Evolutionary conservation across 1,284 basidiomycete genomes (phyloP).

Genomic region (Ceratobasidium sp.): DNA sequence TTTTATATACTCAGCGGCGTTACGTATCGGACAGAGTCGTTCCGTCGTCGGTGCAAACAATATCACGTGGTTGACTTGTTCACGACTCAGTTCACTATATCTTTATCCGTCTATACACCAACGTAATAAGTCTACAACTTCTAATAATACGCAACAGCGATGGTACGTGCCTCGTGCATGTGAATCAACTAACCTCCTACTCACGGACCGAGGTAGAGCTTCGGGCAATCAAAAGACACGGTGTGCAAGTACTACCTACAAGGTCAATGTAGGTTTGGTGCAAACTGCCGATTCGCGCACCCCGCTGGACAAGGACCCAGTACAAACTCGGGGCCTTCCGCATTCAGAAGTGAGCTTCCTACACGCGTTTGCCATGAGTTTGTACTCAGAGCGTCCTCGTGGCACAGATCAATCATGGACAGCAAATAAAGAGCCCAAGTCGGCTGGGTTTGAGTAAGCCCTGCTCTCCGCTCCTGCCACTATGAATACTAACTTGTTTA

Average conservation of each 20-base stretch:
- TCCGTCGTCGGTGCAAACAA: too few species aligned
- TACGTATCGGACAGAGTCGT: too few species aligned
- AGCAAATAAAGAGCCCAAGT: conserved; percentile 41
- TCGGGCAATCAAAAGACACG: conserved; percentile 7
- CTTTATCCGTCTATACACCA: too few species aligned
- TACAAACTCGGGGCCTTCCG: conserved; percentile 44
- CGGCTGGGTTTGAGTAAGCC: conserved; percentile 22
- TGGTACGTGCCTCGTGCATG: too few species aligned
- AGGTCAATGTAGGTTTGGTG: conserved; percentile 73
- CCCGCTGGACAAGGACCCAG: conserved; percentile 51
- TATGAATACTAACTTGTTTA: conserved; percentile 48
- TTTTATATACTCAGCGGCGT: too few species aligned
- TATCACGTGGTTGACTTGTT: too few species aligned
- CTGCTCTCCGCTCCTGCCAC: background rate
- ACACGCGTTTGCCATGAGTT: conserved; percentile 34
- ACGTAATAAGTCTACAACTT: too few species aligned
- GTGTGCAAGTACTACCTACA: conserved; percentile 71
- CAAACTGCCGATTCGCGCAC: conserved; percentile 73
- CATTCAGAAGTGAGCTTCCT: conserved; percentile 51
- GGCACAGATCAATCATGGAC: conserved; percentile 57
- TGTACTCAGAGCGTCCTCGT: conserved; percentile 15
- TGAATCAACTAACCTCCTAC: background rate
- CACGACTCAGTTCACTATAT: too few species aligned
- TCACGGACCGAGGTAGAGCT: conserved; percentile 28
- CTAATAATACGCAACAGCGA: too few species aligned